Evolutionary conservation across 805 yeast species (phyloP), one percentile per base, ranked within the genome.

Genomic region (Priceomyces carsonii): DNA sequence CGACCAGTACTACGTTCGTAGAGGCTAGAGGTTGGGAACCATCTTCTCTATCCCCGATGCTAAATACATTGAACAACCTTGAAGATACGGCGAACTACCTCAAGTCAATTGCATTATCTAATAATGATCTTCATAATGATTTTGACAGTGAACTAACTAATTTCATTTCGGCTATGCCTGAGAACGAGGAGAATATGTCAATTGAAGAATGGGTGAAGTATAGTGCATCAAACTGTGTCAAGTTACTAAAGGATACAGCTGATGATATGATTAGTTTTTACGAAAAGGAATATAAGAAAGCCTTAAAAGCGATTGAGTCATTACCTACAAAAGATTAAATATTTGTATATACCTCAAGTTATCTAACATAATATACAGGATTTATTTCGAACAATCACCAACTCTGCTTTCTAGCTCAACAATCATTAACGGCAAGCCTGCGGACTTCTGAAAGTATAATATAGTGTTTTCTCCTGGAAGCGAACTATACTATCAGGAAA

Each of bases 161-260:
- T 32, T 84, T 84, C 48, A 77, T 83, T 5, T 69, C 79, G 1
- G 78, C 77, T 27, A 79, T 85, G 77, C 90, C 91, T 0, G 78
- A 73, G 19, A 75, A 74, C 17, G 89, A 85, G 50, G 65, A 85
- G 45, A 67, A 75, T 8, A 78, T 82, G 82, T 76, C 84, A 0
- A 73, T 87, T n/a, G 68, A 71, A 32, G 76, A 83, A 40, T 88
- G 95, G 95, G 59, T 85, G 14, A 50, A 51, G 19, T 65, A 71
- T 44, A 73, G 74, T 47, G 84, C 87, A 0, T 57, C 60, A 8
- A 75, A 73, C 43, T 80, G 84, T 15, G 71, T 71, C 26, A 56
- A 56, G 18, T 63, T 77, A 30, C 63, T 82, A 5, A 53, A 65
- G 21, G 64, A 65, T 18, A 71, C 73, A 18, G 66, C 79, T 22